These are phyloP conservation scores for Pistacia vera DNA, from an alignment of 345 rosid genomes.

Conservation along the genomic window DNA sequence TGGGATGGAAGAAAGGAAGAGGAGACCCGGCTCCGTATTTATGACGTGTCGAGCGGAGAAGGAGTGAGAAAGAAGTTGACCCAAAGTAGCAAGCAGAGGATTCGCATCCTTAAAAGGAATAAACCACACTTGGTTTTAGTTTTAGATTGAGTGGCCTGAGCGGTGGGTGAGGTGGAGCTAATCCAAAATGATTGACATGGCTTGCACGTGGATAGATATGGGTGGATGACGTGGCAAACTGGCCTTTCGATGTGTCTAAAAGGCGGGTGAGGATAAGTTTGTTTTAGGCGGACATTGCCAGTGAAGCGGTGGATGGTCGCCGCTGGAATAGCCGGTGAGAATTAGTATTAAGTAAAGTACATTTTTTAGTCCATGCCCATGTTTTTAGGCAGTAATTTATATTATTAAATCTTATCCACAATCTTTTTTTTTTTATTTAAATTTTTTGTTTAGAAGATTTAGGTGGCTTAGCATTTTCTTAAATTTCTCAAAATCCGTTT, in stretches of 20 bases:
- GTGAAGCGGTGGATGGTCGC: constrained; percentile 44
- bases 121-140: not conserved
- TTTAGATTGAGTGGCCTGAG: no score
- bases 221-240: constrained; percentile 13
- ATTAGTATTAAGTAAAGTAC: not conserved
- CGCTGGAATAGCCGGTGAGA: constrained; percentile 18
- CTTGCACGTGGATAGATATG: constrained; percentile 27
- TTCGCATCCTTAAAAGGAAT: constrained; percentile 19
- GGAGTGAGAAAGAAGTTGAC: not conserved
- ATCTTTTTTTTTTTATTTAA: not conserved
- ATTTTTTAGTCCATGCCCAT: not conserved
- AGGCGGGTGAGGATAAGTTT: constrained; percentile 15
- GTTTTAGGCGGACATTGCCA: constrained; percentile 5
- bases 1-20: not conserved
- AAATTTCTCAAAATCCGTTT: no score
- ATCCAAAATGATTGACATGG: no score
- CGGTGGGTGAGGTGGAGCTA: no score
- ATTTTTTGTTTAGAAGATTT: not conserved
- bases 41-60: constrained; percentile 9
- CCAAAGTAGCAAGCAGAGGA: not conserved
- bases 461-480: not conserved
- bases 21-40: not conserved
- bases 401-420: constrained; percentile 16
- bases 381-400: constrained; percentile 1
- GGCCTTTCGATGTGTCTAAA: constrained; percentile 29